phyloP scores from a whole-genome alignment of 331 rosid species.

The Rhamnella rubrinervis region DNA sequence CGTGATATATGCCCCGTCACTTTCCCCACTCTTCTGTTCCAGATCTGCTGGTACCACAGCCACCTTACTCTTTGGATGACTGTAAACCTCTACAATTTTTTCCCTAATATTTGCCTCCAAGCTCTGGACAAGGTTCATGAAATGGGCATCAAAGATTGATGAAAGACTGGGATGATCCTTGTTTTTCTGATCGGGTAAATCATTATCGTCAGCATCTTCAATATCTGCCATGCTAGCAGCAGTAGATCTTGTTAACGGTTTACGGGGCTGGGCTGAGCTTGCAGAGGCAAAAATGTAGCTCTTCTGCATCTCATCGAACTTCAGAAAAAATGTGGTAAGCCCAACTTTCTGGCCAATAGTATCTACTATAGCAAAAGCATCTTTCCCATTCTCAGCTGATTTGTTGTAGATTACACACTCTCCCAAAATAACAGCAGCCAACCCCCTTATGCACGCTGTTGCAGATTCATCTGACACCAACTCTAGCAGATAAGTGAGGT shows the following conservation, averaged over 20 bases:
- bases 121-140: slow-evolving; percentile 52
- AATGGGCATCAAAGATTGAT: slow-evolving; percentile 64
- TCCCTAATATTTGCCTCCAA: slow-evolving; percentile 75
- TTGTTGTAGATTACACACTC: slow-evolving; percentile 89
- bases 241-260: slow-evolving; percentile 73
- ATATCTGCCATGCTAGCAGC: slow-evolving; percentile 83
- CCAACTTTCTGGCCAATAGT: slow-evolving; percentile 81
- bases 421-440: slow-evolving; percentile 82
- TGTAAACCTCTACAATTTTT: slow-evolving; percentile 68
- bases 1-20: slow-evolving; percentile 71
- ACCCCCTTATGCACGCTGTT: slow-evolving; percentile 70
- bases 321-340: slow-evolving; percentile 72
- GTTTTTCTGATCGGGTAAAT: slow-evolving; percentile 47
- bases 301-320: slow-evolving; percentile 82
- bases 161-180: slow-evolving; percentile 72
- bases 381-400: slow-evolving; percentile 62
- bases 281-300: slow-evolving; percentile 55
- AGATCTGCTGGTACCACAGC: slow-evolving; percentile 88
- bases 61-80: slow-evolving; percentile 79
- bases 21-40: slow-evolving; percentile 78
- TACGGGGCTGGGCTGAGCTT: slow-evolving; percentile 46
- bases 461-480: slow-evolving; percentile 65
- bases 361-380: slow-evolving; percentile 76
- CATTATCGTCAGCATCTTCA: slow-evolving; percentile 61
- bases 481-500: slow-evolving; percentile 86